Evolutionary conservation across 2,329 filamentous ascomycete genomes (phyloP).

Genomic region (Arthrobotrys sinensis): DNA sequence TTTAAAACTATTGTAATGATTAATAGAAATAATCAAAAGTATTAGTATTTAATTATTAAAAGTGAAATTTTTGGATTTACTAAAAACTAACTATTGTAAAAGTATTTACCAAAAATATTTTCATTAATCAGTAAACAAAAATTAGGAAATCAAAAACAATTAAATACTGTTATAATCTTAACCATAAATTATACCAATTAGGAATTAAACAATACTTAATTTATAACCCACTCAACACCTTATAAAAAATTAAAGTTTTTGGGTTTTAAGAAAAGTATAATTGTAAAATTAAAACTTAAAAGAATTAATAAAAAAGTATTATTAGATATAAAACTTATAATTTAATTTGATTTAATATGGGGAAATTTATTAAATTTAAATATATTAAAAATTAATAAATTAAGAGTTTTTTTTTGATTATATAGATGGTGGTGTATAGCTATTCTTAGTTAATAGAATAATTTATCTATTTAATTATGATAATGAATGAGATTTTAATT

Average conservation of each 20-base stretch:
- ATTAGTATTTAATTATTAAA: too few species aligned
- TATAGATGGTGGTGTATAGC: constrained; percentile 70
- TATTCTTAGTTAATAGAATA: constrained; percentile 70
- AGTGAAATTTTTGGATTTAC: too few species aligned
- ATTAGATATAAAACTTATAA: background rate
- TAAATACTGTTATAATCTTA: background rate
- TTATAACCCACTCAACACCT: background rate
- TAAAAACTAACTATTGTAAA: too few species aligned
- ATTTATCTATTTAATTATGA: constrained; percentile 70
- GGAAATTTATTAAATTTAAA: background rate
- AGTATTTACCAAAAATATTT: background rate
- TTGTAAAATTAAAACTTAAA: background rate
- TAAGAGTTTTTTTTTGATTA: constrained; percentile 63
- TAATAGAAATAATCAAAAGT: too few species aligned
- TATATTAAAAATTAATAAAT: constrained; percentile 2
- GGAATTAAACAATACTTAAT: background rate
- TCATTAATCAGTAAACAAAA: background rate
- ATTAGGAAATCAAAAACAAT: background rate
- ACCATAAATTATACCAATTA: background rate
- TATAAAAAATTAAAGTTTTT: constrained; percentile 1
- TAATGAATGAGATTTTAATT: constrained; percentile 70
- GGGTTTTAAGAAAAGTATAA: background rate
- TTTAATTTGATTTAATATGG: background rate
- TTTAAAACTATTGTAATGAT: too few species aligned
- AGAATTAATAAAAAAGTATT: background rate